phyloP scores from a whole-genome alignment of 768 basidiomycete genomes.

The Suillus plorans region DNA sequence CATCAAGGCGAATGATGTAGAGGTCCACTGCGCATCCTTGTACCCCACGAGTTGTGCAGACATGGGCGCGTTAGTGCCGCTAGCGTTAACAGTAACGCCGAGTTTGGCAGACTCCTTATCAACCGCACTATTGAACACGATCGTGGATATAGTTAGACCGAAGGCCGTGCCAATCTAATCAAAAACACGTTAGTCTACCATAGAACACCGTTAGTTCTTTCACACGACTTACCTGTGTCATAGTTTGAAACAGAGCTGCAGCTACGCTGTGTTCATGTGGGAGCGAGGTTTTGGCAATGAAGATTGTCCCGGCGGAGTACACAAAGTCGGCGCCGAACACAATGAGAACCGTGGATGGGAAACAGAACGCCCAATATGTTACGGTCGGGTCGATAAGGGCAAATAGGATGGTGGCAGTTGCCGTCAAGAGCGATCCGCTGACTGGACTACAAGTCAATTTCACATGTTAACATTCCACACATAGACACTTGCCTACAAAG shows the following conservation, averaged over 20 bases:
- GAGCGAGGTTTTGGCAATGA: slow-evolving; percentile 64
- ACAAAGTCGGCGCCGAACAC: slow-evolving; percentile 82
- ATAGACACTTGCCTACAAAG: slow-evolving; percentile 47
- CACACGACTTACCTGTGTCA: slow-evolving; percentile 55
- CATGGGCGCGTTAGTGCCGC: slow-evolving; percentile 29
- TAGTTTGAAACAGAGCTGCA: slow-evolving; percentile 76
- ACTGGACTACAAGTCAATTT: slow-evolving; percentile 27
- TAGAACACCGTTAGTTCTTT: not conserved
- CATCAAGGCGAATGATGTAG: slow-evolving; percentile 58
- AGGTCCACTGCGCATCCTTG: slow-evolving; percentile 62
- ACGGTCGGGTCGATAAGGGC: slow-evolving; percentile 58
- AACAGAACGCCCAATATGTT: slow-evolving; percentile 75
- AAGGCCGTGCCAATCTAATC: slow-evolving; percentile 63
- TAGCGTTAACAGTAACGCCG: slow-evolving; percentile 32
- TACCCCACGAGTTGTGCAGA: slow-evolving; percentile 52
- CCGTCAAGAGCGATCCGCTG: slow-evolving; percentile 58
- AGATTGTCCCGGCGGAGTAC: slow-evolving; percentile 70
- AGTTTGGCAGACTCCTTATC: slow-evolving; percentile 27
- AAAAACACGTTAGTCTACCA: not conserved
- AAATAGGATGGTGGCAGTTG: slow-evolving; percentile 59
- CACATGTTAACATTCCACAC: not conserved
- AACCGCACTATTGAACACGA: slow-evolving; percentile 63
- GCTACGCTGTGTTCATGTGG: slow-evolving; percentile 76
- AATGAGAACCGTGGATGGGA: slow-evolving; percentile 61
- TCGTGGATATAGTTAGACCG: slow-evolving; percentile 70